Conservation (phyloP, 225 moss, liverwort and hornwort species). For the Rhytidiadelphus loreus region DNA sequence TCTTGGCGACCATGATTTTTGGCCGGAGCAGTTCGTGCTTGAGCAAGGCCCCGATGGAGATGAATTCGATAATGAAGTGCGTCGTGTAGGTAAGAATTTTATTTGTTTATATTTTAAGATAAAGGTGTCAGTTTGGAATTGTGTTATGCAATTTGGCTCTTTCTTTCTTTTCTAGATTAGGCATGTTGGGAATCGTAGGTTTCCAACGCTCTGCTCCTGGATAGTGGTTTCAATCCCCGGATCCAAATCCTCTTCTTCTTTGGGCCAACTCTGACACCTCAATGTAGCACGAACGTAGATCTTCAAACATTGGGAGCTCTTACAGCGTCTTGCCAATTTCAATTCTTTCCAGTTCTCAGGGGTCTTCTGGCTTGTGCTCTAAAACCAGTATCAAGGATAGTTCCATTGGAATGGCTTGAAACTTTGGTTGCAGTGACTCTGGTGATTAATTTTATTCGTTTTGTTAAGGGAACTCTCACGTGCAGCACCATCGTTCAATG, state of each 20-base stretch:
- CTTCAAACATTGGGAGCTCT: not conserved
- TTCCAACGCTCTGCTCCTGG: not conserved
- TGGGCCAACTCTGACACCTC: not conserved
- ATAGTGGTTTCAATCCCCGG: not conserved
- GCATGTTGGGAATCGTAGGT: not conserved
- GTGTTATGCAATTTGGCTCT: not conserved
- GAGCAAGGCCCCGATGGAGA: conserved; percentile 94
- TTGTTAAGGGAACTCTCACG: not conserved
- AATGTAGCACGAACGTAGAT: not conserved
- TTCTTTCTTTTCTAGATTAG: not conserved
- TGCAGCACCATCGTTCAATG: not conserved
- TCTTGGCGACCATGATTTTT: conserved; percentile 95
- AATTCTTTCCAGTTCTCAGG: not conserved
- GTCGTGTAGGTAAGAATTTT: conserved; percentile 54
- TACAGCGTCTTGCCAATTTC: not conserved
- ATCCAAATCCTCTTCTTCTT: not conserved
- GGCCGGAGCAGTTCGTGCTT: conserved; percentile 95
- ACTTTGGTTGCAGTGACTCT: not conserved
- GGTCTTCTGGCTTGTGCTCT: not conserved
- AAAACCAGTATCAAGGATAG: not conserved
- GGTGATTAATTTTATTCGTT: not conserved
- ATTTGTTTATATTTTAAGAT: not conserved
- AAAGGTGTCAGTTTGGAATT: not conserved
- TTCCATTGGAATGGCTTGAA: not conserved
- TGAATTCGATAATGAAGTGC: conserved; percentile 57